Conservation (phyloP, 805 yeast species). For the Hanseniaspora clermontiae region DNA sequence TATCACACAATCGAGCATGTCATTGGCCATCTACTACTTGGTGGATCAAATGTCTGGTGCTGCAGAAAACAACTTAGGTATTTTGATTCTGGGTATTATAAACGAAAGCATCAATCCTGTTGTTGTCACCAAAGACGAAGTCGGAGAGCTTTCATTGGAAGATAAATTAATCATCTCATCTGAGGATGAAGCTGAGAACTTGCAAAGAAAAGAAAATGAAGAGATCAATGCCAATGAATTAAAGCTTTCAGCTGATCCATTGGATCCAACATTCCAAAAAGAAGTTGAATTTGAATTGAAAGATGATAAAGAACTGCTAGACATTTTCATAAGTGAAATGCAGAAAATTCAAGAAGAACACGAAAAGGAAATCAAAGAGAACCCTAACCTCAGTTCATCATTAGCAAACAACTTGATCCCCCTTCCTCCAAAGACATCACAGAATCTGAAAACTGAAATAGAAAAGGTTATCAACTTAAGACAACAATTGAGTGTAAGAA, state of each 20-base stretch:
- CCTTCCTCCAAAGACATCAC: constrained; percentile 67
- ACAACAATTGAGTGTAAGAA: constrained; percentile 46
- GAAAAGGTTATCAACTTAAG: constrained; percentile 57
- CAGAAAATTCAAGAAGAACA: constrained; percentile 17
- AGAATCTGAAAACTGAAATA: constrained; percentile 69
- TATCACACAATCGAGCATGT: constrained; percentile 4
- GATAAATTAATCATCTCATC: constrained; percentile 10
- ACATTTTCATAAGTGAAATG: constrained; percentile 13
- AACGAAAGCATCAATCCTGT: constrained; percentile 63
- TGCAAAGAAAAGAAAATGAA: constrained; percentile 32
- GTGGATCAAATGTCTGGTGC: constrained; percentile 11
- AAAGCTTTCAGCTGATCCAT: constrained; percentile 70
- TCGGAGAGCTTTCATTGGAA: constrained; percentile 18
- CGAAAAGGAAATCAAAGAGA: constrained; percentile 20
- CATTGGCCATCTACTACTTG: constrained; percentile 5
- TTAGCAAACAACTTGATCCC: constrained; percentile 39
- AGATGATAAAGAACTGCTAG: constrained; percentile 51
- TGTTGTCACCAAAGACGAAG: constrained; percentile 28
- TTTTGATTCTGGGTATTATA: constrained; percentile 68
- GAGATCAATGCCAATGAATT: constrained; percentile 60
- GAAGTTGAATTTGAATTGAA: constrained; percentile 78
- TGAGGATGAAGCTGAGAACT: constrained; percentile 12
- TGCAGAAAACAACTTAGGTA: constrained; percentile 20
- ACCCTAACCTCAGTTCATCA: constrained; percentile 34
- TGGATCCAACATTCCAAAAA: constrained; percentile 69